Percentiles rank a stretch among this genome's conserved stretches.
Conservation (phyloP, 352 stramenopile species). For the Globisporangium cederbergense region DNA sequence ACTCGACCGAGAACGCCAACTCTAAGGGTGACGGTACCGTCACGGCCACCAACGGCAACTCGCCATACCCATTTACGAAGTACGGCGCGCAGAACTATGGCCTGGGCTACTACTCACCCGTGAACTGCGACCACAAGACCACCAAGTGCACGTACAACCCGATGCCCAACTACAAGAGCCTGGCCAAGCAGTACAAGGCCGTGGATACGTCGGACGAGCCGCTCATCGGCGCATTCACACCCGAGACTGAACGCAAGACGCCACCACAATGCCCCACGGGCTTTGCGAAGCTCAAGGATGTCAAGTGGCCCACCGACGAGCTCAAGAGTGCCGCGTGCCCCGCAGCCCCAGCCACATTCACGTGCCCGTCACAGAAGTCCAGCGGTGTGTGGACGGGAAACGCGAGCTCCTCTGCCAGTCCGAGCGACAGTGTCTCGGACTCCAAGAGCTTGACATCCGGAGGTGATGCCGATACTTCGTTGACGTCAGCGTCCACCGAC, state of each 20-base stretch:
- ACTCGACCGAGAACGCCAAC: slow-evolving; percentile 74
- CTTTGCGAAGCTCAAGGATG: not conserved
- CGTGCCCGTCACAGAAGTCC: slow-evolving; percentile 34
- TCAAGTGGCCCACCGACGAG: not conserved
- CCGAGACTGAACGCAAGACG: not conserved
- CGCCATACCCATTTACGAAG: slow-evolving; percentile 67
- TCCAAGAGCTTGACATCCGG: not conserved
- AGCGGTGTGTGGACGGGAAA: slow-evolving; percentile 38
- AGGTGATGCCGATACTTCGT: not conserved
- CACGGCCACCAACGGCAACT: slow-evolving; percentile 7
- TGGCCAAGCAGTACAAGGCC: slow-evolving; percentile 54
- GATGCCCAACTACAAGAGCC: slow-evolving; percentile 78
- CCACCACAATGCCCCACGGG: not conserved
- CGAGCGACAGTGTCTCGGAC: not conserved
- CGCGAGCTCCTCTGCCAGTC: not conserved
- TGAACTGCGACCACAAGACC: slow-evolving; percentile 56
- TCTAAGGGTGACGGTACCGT: slow-evolving; percentile 19
- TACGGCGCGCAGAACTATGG: slow-evolving; percentile 84
- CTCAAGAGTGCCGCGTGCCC: slow-evolving; percentile 1
- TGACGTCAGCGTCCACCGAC: not conserved
- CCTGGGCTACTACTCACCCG: slow-evolving; percentile 79
- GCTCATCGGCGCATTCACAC: not conserved
- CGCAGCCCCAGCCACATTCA: slow-evolving; percentile 20
- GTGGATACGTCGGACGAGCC: slow-evolving; percentile 27
- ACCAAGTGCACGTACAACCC: slow-evolving; percentile 57